These are phyloP conservation scores for Metroxylon sagu DNA, from an alignment of 176 grass and related monocot species.

Conservation along the genomic window DNA sequence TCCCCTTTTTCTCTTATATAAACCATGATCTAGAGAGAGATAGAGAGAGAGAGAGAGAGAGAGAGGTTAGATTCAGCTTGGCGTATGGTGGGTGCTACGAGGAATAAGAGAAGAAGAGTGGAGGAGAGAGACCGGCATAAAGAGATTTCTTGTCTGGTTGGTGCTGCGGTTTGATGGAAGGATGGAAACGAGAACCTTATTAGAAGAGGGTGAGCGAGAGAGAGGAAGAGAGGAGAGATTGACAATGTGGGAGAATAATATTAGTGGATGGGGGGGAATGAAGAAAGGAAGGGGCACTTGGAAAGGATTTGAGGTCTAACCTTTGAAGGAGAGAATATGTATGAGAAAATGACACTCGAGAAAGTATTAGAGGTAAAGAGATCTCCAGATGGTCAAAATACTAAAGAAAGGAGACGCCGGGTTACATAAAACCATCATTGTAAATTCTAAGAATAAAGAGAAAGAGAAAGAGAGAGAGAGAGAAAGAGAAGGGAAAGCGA, in stretches of 20 bases:
- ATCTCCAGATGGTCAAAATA: conserved; percentile 29
- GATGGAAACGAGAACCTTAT: background rate
- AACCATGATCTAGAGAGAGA: no score
- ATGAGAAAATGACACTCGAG: conserved; percentile 74
- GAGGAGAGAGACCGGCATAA: conserved; percentile 19
- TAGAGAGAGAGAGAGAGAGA: no score
- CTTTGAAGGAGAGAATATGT: conserved; percentile 20
- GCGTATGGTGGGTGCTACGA: no score
- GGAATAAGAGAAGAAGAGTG: background rate
- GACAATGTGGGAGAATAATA: conserved; percentile 8
- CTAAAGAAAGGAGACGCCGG: background rate
- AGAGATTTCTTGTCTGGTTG: conserved; percentile 35
- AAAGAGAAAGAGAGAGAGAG: background rate
- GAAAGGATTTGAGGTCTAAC: conserved; percentile 2
- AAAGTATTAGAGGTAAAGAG: conserved; percentile 18
- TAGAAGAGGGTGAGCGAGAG: conserved; percentile 29
- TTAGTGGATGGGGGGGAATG: conserved; percentile 11
- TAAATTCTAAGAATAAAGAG: no score
- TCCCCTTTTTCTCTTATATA: no score
- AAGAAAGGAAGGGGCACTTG: background rate
- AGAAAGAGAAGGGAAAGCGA: conserved; percentile 3
- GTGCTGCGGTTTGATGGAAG: conserved; percentile 50
- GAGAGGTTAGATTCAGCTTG: no score
- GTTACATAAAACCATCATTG: no score
- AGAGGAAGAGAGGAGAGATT: background rate